Percentiles rank a stretch among this genome's conserved stretches.
These are phyloP conservation scores for Filobasidium floriforme DNA, from an alignment of 768 basidiomycete genomes.

Conservation along the genomic window DNA sequence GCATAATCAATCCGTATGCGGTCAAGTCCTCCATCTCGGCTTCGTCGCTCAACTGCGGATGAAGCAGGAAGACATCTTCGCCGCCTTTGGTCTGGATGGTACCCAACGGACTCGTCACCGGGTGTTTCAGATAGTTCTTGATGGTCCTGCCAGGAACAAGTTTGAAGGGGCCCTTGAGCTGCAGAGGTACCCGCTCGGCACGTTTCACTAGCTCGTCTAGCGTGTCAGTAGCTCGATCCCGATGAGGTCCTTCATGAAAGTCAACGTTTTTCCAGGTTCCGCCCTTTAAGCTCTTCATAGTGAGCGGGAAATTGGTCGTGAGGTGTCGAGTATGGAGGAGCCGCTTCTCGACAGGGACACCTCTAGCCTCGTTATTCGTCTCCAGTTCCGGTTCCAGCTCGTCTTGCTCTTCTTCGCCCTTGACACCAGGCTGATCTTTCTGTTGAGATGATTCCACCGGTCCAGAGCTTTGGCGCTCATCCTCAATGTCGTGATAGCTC, in stretches of 20 bases:
- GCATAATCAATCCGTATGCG: background rate
- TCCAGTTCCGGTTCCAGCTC: background rate
- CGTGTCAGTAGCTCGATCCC: too few species aligned
- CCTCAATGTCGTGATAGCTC: too few species aligned
- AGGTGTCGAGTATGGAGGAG: background rate
- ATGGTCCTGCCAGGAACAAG: background rate
- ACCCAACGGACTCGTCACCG: background rate
- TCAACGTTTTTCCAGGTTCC: background rate
- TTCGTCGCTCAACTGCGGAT: background rate
- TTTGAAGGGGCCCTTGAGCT: background rate
- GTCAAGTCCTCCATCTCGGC: background rate
- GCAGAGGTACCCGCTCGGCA: background rate
- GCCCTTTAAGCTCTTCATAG: background rate
- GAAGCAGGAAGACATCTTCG: background rate
- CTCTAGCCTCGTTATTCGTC: background rate
- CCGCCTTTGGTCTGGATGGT: background rate
- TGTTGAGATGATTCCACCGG: too few species aligned
- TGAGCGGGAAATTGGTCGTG: background rate
- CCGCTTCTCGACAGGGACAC: background rate
- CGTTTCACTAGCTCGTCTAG: background rate
- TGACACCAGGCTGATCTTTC: too few species aligned
- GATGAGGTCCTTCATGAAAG: background rate
- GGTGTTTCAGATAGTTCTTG: background rate
- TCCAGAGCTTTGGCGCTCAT: too few species aligned
- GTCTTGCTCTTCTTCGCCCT: background rate